Percentiles rank a stretch among this genome's conserved stretches.
Evolutionary conservation across 1,139 yeast genomes (phyloP).

Genomic region (Scheffersomyces illinoinensis): DNA sequence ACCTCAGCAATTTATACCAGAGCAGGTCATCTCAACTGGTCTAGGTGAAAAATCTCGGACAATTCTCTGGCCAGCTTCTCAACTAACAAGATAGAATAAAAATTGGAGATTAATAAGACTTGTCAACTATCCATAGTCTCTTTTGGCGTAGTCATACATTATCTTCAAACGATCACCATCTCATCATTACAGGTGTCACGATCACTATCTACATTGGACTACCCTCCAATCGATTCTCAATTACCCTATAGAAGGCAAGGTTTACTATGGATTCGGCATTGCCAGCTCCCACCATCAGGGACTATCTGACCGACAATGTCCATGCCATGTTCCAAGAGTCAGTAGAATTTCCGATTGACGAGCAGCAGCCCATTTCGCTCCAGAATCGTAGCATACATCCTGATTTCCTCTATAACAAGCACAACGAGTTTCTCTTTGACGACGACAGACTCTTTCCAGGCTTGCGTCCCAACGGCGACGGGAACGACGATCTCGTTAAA

Average conservation of each 20-base stretch:
- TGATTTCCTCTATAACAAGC: conserved; percentile 35
- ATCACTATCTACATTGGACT: not conserved
- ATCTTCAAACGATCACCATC: not conserved
- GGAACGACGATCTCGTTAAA: conserved; percentile 27
- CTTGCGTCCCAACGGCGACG: conserved; percentile 16
- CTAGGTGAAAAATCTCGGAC: not conserved
- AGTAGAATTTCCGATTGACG: not conserved
- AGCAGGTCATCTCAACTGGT: not conserved
- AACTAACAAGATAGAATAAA: too few relatives aligned
- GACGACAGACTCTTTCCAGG: conserved; percentile 38
- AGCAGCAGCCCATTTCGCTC: not conserved
- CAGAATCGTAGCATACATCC: conserved; percentile 13
- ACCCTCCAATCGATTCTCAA: not conserved
- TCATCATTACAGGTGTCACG: not conserved
- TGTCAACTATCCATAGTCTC: not conserved
- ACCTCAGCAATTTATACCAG: not conserved
- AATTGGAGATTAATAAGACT: not conserved
- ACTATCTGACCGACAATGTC: not conserved
- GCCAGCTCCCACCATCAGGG: not conserved
- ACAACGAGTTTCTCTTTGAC: conserved; percentile 45
- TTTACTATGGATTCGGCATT: not conserved
- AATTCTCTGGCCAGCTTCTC: not conserved
- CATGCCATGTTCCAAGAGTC: not conserved
- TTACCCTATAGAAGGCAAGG: not conserved
- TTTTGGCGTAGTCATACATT: too few relatives aligned